Evolutionary conservation across 139 green algal species (phyloP).

Genomic region (Pseudopediastrum boryanum): DNA sequence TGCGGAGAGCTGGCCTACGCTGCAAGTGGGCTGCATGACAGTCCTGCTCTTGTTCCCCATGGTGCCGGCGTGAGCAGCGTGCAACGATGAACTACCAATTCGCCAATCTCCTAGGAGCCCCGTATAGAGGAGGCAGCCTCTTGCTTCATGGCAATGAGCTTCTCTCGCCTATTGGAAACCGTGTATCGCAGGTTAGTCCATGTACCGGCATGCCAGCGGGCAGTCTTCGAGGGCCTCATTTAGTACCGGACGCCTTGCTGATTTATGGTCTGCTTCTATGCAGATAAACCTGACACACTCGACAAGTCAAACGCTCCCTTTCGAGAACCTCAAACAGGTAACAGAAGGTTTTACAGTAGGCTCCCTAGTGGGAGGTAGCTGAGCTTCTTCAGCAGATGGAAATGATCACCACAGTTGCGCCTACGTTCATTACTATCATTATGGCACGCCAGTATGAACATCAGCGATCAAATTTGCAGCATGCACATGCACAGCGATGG

Average conservation of each 20-base stretch:
- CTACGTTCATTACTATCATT: no score
- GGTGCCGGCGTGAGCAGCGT: background rate
- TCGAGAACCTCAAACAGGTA: conserved; percentile 81
- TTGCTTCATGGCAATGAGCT: conserved; percentile 78
- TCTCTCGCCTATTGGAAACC: conserved; percentile 88
- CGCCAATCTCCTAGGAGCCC: conserved; percentile 87
- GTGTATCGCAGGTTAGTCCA: conserved; percentile 72
- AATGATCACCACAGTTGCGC: no score
- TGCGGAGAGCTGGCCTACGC: background rate
- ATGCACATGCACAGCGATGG: no score
- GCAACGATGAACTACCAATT: conserved; percentile 87
- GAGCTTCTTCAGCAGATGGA: no score
- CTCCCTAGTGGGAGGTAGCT: no score
- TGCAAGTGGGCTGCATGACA: background rate
- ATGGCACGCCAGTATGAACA: no score
- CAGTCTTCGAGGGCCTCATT: background rate
- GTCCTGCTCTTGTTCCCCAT: background rate
- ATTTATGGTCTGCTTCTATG: background rate
- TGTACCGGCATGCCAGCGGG: background rate
- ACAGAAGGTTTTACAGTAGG: background rate
- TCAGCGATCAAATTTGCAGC: no score
- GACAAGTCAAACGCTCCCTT: conserved; percentile 78
- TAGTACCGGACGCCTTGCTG: background rate
- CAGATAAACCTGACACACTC: conserved; percentile 81
- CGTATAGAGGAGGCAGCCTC: conserved; percentile 93